Conservation (phyloP, 495 filamentous ascomycete genomes). For the Penicillium chermesinum region DNA sequence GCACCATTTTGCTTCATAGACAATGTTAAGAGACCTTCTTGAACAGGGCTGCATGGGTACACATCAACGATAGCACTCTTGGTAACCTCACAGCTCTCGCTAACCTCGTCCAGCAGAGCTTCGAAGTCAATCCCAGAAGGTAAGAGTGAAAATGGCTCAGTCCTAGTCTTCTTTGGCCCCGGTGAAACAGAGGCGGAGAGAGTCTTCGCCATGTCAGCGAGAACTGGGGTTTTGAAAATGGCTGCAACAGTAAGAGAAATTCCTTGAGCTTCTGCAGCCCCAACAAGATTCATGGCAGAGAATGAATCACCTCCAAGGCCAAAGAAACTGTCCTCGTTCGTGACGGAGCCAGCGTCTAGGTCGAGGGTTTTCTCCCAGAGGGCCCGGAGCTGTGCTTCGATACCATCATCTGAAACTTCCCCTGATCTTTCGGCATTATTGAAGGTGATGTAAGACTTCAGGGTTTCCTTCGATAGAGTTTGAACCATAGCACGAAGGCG, state of each 20-base stretch:
- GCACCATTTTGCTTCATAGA: conserved; percentile 50
- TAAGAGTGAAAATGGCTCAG: conserved; percentile 46
- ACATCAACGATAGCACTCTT: conserved; percentile 45
- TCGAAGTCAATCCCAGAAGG: conserved; percentile 18
- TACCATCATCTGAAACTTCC: conserved; percentile 20
- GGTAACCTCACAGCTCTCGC: conserved; percentile 37
- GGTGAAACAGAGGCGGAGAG: conserved; percentile 12
- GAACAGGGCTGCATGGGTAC: conserved; percentile 66
- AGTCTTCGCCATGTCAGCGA: conserved; percentile 44
- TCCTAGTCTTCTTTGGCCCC: conserved; percentile 4
- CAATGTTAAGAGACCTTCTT: conserved; percentile 63
- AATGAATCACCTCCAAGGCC: conserved; percentile 52
- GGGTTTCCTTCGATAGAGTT: conserved; percentile 32
- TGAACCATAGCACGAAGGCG: conserved; percentile 42
- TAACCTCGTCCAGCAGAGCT: conserved; percentile 40
- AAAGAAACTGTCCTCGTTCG: conserved; percentile 47
- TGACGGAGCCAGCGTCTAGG: conserved; percentile 36
- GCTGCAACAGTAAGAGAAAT: conserved; percentile 45
- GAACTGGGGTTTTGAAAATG: conserved; percentile 44
- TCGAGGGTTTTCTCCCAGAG: conserved; percentile 38
- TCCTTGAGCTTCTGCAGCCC: conserved; percentile 38
- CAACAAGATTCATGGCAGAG: conserved; percentile 51
- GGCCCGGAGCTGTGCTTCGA: conserved; percentile 28
- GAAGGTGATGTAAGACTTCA: conserved; percentile 38
- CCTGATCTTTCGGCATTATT: conserved; percentile 20